These are phyloP conservation scores for Fusarium lyarnte DNA, from an alignment of 2,329 filamentous ascomycete genomes.

Conservation along the genomic window DNA sequence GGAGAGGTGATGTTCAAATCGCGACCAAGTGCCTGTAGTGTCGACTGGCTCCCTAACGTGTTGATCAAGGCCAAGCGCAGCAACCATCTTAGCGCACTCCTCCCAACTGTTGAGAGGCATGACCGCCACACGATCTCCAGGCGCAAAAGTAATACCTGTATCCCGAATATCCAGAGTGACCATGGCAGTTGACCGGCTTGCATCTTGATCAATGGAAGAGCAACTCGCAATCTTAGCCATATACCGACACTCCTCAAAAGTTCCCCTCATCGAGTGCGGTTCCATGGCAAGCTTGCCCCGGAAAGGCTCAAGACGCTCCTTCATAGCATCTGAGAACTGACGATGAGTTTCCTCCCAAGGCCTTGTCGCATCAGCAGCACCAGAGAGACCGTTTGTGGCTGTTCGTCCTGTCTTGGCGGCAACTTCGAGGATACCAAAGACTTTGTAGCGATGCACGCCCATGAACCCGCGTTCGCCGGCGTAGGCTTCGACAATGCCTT, in stretches of 20 bases:
- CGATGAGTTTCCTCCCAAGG: slow-evolving; percentile 37
- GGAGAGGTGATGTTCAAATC: slow-evolving; percentile 58
- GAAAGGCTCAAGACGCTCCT: slow-evolving; percentile 44
- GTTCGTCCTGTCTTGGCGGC: slow-evolving; percentile 63
- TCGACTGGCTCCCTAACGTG: slow-evolving; percentile 55
- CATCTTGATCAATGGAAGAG: slow-evolving; percentile 58
- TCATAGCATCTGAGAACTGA: slow-evolving; percentile 36
- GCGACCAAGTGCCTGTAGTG: slow-evolving; percentile 55
- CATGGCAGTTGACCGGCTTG: slow-evolving; percentile 56
- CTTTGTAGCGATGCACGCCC: slow-evolving; percentile 66
- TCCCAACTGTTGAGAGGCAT: slow-evolving; percentile 66
- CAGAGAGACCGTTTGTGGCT: slow-evolving; percentile 62
- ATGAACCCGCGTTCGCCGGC: slow-evolving; percentile 65
- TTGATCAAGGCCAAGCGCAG: slow-evolving; percentile 59
- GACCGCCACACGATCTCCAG: slow-evolving; percentile 62
- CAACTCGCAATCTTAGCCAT: slow-evolving; percentile 56
- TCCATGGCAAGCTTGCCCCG: slow-evolving; percentile 58
- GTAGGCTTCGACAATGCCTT: slow-evolving; percentile 65
- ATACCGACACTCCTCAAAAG: slow-evolving; percentile 64
- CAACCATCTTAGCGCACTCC: slow-evolving; percentile 64
- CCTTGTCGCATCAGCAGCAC: slow-evolving; percentile 49
- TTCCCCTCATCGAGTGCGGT: slow-evolving; percentile 64
- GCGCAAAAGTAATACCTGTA: slow-evolving; percentile 63
- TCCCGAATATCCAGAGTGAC: slow-evolving; percentile 63
- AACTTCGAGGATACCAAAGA: slow-evolving; percentile 64